Percentiles rank a stretch among this genome's conserved stretches.
These are phyloP conservation scores for Hyaloscypha variabilis DNA, from an alignment of 495 filamentous ascomycete genomes.

Conservation along the genomic window DNA sequence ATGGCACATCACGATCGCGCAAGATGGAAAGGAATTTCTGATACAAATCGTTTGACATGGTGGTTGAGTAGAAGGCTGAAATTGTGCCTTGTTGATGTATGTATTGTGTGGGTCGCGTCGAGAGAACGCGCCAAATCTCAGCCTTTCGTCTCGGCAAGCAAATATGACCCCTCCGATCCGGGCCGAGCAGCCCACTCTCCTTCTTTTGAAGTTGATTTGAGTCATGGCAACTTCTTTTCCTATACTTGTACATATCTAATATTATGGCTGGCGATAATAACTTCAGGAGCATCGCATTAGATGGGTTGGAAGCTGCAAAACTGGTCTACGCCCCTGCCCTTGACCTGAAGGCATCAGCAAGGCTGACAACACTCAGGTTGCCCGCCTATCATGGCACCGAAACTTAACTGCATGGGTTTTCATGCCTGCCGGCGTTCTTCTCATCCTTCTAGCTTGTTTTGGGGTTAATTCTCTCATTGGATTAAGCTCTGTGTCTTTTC, in stretches of 20 bases:
- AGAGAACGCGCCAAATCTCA: neutral
- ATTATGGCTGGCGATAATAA: conserved; percentile 15
- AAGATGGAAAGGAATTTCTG: conserved; percentile 25
- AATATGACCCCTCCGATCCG: neutral
- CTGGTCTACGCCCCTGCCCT: conserved; percentile 18
- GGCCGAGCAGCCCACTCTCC: conserved; percentile 4
- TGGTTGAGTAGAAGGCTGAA: conserved; percentile 21
- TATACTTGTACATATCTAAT: conserved; percentile 3
- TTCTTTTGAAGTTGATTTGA: neutral
- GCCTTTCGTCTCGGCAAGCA: conserved; percentile 1
- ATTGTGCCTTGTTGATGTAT: conserved; percentile 23
- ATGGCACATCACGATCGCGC: conserved; percentile 32
- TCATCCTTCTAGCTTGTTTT: conserved; percentile 52
- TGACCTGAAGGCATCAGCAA: conserved; percentile 1
- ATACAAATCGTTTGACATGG: conserved; percentile 28
- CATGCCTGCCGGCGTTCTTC: conserved; percentile 47
- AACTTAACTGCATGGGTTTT: conserved; percentile 50
- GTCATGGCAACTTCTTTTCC: conserved; percentile 5
- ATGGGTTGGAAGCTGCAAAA: conserved; percentile 24
- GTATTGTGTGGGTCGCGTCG: conserved; percentile 1
- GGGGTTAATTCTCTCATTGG: conserved; percentile 52
- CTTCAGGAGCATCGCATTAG: conserved; percentile 6
- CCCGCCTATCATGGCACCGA: conserved; percentile 35
- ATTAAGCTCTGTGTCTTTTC: conserved; percentile 51
- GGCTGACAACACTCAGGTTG: conserved; percentile 27